A percentile compares a stretch with the other conserved stretches of the same genome.
Conservation (phyloP, 2,329 filamentous ascomycete genomes). For the Verticillium klebahnii region DNA sequence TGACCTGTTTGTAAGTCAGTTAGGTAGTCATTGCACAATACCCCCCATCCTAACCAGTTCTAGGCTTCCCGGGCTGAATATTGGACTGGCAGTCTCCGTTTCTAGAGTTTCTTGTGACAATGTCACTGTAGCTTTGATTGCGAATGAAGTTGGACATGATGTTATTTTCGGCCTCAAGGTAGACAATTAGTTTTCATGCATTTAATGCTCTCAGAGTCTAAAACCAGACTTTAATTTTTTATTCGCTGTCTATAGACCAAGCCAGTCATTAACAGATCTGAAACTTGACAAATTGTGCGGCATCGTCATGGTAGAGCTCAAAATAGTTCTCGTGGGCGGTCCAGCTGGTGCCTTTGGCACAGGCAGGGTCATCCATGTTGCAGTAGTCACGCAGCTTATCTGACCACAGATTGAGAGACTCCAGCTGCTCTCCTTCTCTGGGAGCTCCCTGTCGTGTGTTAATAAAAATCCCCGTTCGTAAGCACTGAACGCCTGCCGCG, state of each 20-base stretch:
- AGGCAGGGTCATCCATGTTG: conserved; percentile 30
- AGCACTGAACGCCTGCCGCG: not conserved
- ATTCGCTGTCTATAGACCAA: too few species aligned
- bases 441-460: conserved; percentile 4
- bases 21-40: too few species aligned
- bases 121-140: too few species aligned
- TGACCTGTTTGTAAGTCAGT: too few species aligned
- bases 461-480: not conserved
- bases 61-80: too few species aligned
- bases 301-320: conserved; percentile 34
- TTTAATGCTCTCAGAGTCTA: fast-evolving
- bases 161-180: too few species aligned
- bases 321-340: conserved; percentile 32
- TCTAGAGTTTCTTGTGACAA: too few species aligned
- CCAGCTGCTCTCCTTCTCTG: conserved; percentile 5
- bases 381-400: conserved; percentile 25
- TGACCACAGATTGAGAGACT: conserved; percentile 1
- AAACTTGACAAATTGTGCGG: not conserved
- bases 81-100: too few species aligned
- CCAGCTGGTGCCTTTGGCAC: conserved; percentile 27
- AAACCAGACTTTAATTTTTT: too few species aligned
- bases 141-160: fast-evolving
- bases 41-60: too few species aligned
- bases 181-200: too few species aligned
- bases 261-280: too few species aligned